Base-by-base conservation (phyloP, 306 rosid species). In the Cucumis melo region DNA sequence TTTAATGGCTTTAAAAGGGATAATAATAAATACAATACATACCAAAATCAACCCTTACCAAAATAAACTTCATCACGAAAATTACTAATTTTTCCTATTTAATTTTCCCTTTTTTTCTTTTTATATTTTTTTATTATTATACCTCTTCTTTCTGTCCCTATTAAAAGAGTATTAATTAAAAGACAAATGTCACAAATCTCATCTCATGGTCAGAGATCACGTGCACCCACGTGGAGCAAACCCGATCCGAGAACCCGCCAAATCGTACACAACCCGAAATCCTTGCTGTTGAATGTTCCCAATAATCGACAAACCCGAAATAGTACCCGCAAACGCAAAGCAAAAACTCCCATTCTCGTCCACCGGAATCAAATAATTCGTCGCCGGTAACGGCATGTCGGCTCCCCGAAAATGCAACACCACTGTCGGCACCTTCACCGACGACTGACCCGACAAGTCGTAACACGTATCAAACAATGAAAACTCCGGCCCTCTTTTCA, bases 231-330 rank as follows among this genome's bases (percentile, higher is more conserved):
- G 84, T 0, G 91, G 88, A 0, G 90, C 80, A 58, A 89, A 89
- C 80, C 93, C 93, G 86, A 89, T 80, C 87, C 90, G 89, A 0
- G 87, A 86, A 64, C 83, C 76, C 16, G 82, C 84, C 38, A 89
- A 57, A 19, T 89, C 93, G 42, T 79, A 89, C 23, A 82, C 87
- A 0, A 89, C 90, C 81, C 93, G 88, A n/a, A 89, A 87, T 1
- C 93, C 93, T 77, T 89, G 93, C 76, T 89, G 93, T 80, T 89
- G 93, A 15, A 89, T 89, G 75, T 89, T 89, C 0, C 93, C 93
- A 17, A 89, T 78, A 17, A 89, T 89, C 11, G 93, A 84, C 78
- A 89, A 77, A 5, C 93, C 90, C 21, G 86, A 79, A 68, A 79
- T 74, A 0, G 93, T 89, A 32, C 85, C 91, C 3, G 93, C 93